These are phyloP conservation scores for Lophiotrema nucula DNA, from an alignment of 495 filamentous ascomycete genomes.

Conservation along the genomic window DNA sequence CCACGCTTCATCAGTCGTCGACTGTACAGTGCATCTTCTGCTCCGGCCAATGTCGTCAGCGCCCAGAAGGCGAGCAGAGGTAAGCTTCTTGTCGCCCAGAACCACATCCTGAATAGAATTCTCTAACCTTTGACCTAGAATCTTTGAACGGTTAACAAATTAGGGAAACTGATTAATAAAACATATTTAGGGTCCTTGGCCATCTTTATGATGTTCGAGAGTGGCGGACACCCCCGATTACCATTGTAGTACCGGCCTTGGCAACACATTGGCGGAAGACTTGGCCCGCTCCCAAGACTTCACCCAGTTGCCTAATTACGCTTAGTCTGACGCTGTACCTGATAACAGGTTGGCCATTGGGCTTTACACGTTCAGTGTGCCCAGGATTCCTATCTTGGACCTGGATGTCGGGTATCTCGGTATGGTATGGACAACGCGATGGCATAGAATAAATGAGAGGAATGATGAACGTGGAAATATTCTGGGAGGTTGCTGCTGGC, in stretches of 20 bases:
- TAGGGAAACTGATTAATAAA: too few relatives aligned
- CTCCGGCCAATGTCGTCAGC: neutral
- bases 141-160: too few relatives aligned
- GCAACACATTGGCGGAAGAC: neutral
- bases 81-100: slow-evolving; percentile 1
- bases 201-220: too few relatives aligned
- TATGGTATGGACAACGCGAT: too few relatives aligned
- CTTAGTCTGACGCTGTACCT: neutral
- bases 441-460: too few relatives aligned
- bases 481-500: too few relatives aligned
- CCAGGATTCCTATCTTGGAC: neutral
- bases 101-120: slow-evolving; percentile 13
- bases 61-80: slow-evolving; percentile 7
- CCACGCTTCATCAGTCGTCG: slow-evolving; percentile 48
- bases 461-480: too few relatives aligned
- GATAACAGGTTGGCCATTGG: slow-evolving; percentile 1
- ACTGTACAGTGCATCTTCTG: slow-evolving; percentile 20
- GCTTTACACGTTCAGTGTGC: neutral
- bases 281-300: neutral
- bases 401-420: slow-evolving; percentile 7
- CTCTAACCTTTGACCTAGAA: too few relatives aligned
- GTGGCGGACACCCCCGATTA: neutral
- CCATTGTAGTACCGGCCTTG: neutral
- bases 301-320: neutral
- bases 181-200: too few relatives aligned